Base-by-base conservation (phyloP, 805 yeast genomes). In the Barnettozyma pratensis region DNA sequence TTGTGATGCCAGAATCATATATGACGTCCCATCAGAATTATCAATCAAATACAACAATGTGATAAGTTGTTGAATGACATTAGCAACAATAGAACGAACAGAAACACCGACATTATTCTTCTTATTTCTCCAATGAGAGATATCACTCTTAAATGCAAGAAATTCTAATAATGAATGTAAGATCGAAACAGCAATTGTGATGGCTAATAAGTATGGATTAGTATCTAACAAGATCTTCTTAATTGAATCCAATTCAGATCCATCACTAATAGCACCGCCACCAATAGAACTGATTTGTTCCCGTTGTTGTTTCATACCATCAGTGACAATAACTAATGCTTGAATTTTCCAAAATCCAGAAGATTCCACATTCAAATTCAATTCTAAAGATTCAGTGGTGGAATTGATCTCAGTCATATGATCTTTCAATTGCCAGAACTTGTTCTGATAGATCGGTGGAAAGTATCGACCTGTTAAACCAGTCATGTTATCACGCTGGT, bases 141-240 rank as follows among this genome's bases (percentile, higher is more conserved):
- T 69, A 45, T 70, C 74, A 46, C 58, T 68, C 52, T 70, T 71
- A 58, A 71, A 71, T 3, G 75, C 75, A 39, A 71, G 57, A 42
- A 71, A 63, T 48, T 69, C 74, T 45, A 69, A 61, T 26, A 71
- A 27, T n/a, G 67, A 59, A 47, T 71, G 75, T 39, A 70, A 45
- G 2, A 69, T 12, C 0, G 74, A 56, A 7, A 71, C 72, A 9
- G 41, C 47, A 11, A 61, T 54, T 0, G 74, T 70, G 27, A 67
- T 49, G 2, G 47, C 65, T 26, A 70, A 53, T 29, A 70, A 46
- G 39, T 61, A 70, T 27, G 69, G 65, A 47, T 69, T 70, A 5
- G 73, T 69, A 31, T 70, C 74, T 7, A 66, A 34, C 8, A 70
- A 48, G 12, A 70, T 63, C 46, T 61, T 63, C 58, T 70, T 70